These are phyloP conservation scores for Helminthosporium solani DNA, from an alignment of 2,329 filamentous ascomycete genomes.

Conservation along the genomic window DNA sequence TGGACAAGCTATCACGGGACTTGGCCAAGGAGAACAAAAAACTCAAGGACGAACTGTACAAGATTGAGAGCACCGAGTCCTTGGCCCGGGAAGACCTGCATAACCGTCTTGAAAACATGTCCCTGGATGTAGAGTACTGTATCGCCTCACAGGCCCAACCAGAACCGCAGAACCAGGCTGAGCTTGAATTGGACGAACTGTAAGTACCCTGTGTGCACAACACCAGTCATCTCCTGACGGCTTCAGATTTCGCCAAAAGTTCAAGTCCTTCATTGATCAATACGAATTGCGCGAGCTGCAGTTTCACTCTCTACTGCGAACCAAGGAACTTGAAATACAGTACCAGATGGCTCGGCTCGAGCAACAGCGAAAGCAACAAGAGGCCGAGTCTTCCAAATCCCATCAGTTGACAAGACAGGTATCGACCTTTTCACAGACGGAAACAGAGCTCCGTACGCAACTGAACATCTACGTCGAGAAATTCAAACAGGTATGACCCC, in stretches of 20 bases:
- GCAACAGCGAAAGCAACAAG: conserved; percentile 83
- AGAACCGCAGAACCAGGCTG: conserved; percentile 70
- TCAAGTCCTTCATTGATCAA: conserved; percentile 94
- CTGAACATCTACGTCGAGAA: conserved; percentile 99
- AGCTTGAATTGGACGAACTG: conserved; percentile 88
- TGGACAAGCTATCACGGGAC: conserved; percentile 94
- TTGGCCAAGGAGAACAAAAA: conserved; percentile 97
- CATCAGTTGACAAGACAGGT: conserved; percentile 88
- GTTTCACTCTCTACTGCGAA: conserved; percentile 86
- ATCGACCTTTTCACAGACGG: conserved; percentile 92
- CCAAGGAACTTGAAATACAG: conserved; percentile 94
- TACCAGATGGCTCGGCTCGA: conserved; percentile 87
- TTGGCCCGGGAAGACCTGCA: conserved; percentile 81
- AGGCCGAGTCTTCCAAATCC: conserved; percentile 75
- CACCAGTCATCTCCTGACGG: conserved; percentile 9
- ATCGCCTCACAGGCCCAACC: conserved; percentile 84
- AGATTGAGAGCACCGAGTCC: conserved; percentile 81
- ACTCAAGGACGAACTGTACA: conserved; percentile 89
- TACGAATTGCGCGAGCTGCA: conserved; percentile 94
- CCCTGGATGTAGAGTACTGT: conserved; percentile 83
- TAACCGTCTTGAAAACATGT: conserved; percentile 75
- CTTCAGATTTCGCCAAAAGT: conserved; percentile 66
- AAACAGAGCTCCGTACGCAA: conserved; percentile 89
- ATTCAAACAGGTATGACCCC: conserved; percentile 84
- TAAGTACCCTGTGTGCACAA: conserved; percentile 49